A percentile compares a stretch with the other conserved stretches of the same genome.
These are phyloP conservation scores for Pythium brachiatum DNA, from an alignment of 352 stramenopile genomes.

Conservation along the genomic window DNA sequence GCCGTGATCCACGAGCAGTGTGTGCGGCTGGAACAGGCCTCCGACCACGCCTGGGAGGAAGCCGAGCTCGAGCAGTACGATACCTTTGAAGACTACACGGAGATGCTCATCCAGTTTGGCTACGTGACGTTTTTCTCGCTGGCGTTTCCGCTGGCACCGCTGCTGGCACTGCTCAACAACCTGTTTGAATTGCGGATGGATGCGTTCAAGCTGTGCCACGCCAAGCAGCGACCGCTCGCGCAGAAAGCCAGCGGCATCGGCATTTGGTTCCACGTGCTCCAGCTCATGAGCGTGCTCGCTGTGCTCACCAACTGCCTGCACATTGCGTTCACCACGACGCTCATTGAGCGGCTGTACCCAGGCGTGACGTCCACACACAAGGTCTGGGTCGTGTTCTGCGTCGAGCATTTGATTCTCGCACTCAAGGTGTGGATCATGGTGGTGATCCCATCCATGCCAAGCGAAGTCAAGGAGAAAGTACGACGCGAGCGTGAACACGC, in stretches of 20 bases:
- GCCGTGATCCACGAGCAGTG: conserved; percentile 76
- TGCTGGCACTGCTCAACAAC: conserved; percentile 93
- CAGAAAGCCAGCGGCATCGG: conserved; percentile 92
- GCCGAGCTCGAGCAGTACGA: conserved; percentile 89
- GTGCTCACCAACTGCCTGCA: conserved; percentile 96
- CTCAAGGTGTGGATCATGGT: conserved; percentile 66
- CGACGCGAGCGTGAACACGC: conserved; percentile 54
- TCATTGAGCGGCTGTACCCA: conserved; percentile 51
- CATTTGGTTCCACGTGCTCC: conserved; percentile 88
- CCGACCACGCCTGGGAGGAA: conserved; percentile 87
- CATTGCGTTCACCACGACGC: conserved; percentile 83
- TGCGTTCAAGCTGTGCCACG: conserved; percentile 94
- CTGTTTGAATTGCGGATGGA: conserved; percentile 91
- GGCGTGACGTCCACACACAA: conserved; percentile 38
- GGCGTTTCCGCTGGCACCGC: conserved; percentile 92
- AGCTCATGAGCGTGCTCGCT: conserved; percentile 94
- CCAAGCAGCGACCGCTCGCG: conserved; percentile 87
- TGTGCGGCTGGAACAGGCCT: conserved; percentile 76
- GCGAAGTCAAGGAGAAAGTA: conserved; percentile 47
- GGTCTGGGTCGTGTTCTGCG: conserved; percentile 79
- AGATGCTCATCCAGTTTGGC: conserved; percentile 94
- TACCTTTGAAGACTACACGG: conserved; percentile 95
- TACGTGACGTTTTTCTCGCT: conserved; percentile 96
- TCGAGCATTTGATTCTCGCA: conserved; percentile 65
- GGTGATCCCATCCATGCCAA: conserved; percentile 55